Percentiles rank a stretch among this genome's conserved stretches.
Evolutionary conservation across 208 protist genomes (phyloP).

Genomic region (Porcisia deanei): DNA sequence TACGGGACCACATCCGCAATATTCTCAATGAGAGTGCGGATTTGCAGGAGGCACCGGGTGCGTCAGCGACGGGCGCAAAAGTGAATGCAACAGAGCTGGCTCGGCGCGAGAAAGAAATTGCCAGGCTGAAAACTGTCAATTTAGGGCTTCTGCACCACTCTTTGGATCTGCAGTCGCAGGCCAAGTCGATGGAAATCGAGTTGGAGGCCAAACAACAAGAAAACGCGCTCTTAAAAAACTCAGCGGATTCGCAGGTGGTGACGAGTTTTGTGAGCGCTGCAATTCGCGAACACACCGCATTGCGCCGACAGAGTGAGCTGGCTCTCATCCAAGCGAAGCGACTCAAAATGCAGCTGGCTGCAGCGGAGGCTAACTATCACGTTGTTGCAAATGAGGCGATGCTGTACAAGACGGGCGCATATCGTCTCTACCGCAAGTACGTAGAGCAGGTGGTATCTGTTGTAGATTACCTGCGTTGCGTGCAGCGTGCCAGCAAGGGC

Average conservation of each 20-base stretch:
- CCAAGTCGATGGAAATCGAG: constrained; percentile 69
- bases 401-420: constrained; percentile 80
- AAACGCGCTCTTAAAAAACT: constrained; percentile 72
- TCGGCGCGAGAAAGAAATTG: constrained; percentile 67
- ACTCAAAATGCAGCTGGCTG: constrained; percentile 71
- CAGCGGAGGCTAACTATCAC: constrained; percentile 85
- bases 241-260: constrained; percentile 54
- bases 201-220: constrained; percentile 68
- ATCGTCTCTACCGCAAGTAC: constrained; percentile 84
- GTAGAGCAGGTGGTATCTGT: constrained; percentile 67
- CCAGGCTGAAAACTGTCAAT: constrained; percentile 87
- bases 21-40: constrained; percentile 22
- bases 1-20: constrained; percentile 51
- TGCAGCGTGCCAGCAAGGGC: constrained; percentile 66
- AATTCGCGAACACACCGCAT: constrained; percentile 76
- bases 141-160: constrained; percentile 80
- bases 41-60: background rate
- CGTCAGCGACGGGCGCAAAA: constrained; percentile 6
- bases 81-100: constrained; percentile 24
- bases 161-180: constrained; percentile 69
- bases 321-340: constrained; percentile 75
- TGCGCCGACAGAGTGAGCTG: constrained; percentile 81
- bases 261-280: constrained; percentile 85
- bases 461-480: constrained; percentile 78
- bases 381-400: constrained; percentile 87